Conservation (phyloP, 2,329 filamentous ascomycete species). For the Teratosphaeria nubilosa region DNA sequence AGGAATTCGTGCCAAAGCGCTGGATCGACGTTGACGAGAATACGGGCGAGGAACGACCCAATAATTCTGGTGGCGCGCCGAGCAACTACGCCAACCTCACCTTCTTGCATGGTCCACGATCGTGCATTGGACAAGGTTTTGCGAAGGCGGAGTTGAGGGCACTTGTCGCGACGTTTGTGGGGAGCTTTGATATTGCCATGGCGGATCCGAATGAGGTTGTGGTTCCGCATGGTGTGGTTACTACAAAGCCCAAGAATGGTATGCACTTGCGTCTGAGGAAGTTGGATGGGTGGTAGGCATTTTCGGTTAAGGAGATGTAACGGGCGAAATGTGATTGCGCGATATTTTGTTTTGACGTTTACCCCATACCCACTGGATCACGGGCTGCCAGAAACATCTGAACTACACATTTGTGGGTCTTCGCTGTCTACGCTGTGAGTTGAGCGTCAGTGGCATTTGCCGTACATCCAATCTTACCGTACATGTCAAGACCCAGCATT, state of each 20-base stretch:
- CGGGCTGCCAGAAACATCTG: too few relatives aligned
- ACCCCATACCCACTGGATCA: too few relatives aligned
- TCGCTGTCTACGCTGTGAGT: too few relatives aligned
- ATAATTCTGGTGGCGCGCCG: conserved; percentile 26
- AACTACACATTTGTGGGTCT: too few relatives aligned
- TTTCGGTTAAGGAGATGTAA: too few relatives aligned
- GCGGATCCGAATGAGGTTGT: conserved; percentile 11
- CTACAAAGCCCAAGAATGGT: conserved; percentile 12
- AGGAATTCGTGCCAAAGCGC: conserved; percentile 34
- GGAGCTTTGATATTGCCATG: conserved; percentile 12
- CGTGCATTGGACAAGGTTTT: conserved; percentile 23
- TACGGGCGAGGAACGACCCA: conserved; percentile 15
- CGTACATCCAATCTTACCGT: too few relatives aligned
- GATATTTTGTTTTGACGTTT: too few relatives aligned
- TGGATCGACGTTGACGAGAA: conserved; percentile 31
- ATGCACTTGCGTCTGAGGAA: conserved; percentile 5
- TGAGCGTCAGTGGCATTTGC: neutral
- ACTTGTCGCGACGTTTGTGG: conserved; percentile 15
- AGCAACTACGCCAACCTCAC: conserved; percentile 34
- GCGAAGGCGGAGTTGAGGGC: conserved; percentile 19
- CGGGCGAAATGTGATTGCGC: too few relatives aligned
- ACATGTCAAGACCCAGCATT: neutral
- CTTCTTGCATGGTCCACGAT: conserved; percentile 31
- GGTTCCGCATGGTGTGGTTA: conserved; percentile 10
- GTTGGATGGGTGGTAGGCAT: neutral